phyloP scores from a whole-genome alignment of 2,329 filamentous ascomycete genomes.

The Hymenoscyphus infarciens region DNA sequence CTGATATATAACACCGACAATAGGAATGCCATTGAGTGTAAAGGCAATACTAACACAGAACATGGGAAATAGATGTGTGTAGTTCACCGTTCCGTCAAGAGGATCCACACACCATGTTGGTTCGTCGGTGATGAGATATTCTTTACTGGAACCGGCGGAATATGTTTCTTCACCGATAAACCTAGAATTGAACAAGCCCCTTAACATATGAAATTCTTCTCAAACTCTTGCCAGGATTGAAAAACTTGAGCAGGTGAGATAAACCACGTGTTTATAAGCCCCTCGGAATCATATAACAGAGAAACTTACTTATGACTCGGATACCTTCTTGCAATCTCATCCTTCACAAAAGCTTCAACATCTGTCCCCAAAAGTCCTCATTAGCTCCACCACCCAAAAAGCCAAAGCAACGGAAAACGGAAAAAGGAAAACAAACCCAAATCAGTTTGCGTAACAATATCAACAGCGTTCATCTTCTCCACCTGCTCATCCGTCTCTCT shows the following conservation, averaged over 20 bases:
- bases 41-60: constrained; percentile 77
- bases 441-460: constrained; percentile 75
- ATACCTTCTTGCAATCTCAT: constrained; percentile 55
- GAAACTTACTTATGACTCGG: constrained; percentile 59
- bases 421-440: constrained; percentile 49
- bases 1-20: constrained; percentile 69
- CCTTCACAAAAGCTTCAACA: constrained; percentile 67
- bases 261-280: background rate
- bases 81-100: constrained; percentile 75
- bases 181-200: constrained; percentile 37
- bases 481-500: constrained; percentile 30
- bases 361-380: constrained; percentile 43
- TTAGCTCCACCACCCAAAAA: background rate
- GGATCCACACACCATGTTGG: constrained; percentile 78
- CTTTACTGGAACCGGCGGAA: constrained; percentile 61
- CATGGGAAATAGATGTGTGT: constrained; percentile 76
- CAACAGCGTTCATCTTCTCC: constrained; percentile 73
- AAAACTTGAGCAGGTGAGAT: background rate
- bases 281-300: background rate
- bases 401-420: background rate
- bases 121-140: constrained; percentile 60
- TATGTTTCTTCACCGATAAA: constrained; percentile 79
- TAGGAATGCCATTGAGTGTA: constrained; percentile 53
- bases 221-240: background rate
- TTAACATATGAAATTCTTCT: background rate